Conservation (phyloP, 495 filamentous ascomycete species). For the Podospora pseudocomata region DNA sequence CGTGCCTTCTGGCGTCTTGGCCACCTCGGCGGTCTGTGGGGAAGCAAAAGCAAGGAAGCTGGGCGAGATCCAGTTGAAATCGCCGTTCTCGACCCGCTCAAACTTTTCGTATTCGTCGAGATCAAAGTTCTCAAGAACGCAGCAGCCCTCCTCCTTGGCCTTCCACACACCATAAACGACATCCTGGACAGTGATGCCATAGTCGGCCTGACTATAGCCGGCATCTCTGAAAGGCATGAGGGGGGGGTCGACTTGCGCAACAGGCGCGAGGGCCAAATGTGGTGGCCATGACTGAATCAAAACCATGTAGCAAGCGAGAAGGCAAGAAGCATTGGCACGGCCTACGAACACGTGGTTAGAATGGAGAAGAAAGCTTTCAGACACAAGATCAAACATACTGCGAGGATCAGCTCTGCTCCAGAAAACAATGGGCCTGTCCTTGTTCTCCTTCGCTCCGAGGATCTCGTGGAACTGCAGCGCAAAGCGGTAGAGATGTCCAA, state of each 20-base stretch:
- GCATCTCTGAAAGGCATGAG: conserved; percentile 99
- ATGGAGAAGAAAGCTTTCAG: not conserved
- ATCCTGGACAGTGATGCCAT: conserved; percentile 89
- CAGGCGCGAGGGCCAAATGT: conserved; percentile 92
- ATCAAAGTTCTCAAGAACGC: conserved; percentile 81
- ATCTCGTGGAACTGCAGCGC: conserved; percentile 93
- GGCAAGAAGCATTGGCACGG: conserved; percentile 92
- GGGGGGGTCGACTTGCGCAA: conserved; percentile 91
- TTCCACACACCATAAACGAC: conserved; percentile 98
- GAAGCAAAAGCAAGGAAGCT: conserved; percentile 95
- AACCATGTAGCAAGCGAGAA: conserved; percentile 97
- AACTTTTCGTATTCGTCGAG: conserved; percentile 96
- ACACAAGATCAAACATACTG: conserved; percentile 51
- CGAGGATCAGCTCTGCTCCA: conserved; percentile 89
- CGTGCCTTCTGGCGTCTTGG: conserved; percentile 63
- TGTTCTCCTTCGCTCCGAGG: conserved; percentile 74
- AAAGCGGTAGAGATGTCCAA: conserved; percentile 94
- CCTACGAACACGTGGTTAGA: conserved; percentile 36
- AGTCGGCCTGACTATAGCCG: conserved; percentile 97
- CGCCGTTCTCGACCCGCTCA: conserved; percentile 94
- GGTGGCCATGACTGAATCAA: conserved; percentile 97
- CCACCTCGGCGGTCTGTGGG: conserved; percentile 74
- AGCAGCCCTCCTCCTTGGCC: conserved; percentile 90
- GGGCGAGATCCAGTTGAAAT: conserved; percentile 99
- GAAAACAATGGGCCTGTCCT: conserved; percentile 83